phyloP scores from a whole-genome alignment of 1,284 basidiomycete genomes.

The Sparassis latifolia region DNA sequence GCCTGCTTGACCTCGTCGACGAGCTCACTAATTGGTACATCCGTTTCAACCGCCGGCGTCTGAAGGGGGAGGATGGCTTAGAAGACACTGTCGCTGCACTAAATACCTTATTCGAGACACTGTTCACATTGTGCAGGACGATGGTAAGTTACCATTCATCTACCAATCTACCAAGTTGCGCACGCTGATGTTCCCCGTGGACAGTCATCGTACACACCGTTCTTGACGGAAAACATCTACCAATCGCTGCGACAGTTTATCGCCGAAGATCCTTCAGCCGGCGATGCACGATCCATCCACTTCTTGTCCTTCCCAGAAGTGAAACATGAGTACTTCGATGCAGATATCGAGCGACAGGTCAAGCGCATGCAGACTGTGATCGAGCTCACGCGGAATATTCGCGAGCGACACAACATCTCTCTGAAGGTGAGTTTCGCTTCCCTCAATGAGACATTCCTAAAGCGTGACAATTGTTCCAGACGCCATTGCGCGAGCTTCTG shows the following conservation, averaged over 20 bases:
- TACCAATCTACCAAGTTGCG: constrained; percentile 6
- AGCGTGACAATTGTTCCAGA: constrained; percentile 37
- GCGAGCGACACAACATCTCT: constrained; percentile 86
- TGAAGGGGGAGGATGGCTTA: constrained; percentile 93
- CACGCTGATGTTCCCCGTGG: constrained; percentile 2
- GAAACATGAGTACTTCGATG: constrained; percentile 83
- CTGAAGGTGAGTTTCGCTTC: constrained; percentile 60
- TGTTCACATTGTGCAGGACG: constrained; percentile 92
- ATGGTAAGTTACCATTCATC: constrained; percentile 53
- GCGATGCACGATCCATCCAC: constrained; percentile 90
- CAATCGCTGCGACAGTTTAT: constrained; percentile 86
- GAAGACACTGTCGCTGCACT: constrained; percentile 88
- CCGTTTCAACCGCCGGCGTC: constrained; percentile 92
- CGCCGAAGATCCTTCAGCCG: constrained; percentile 62
- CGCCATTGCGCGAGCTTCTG: constrained; percentile 88
- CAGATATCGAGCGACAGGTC: constrained; percentile 72
- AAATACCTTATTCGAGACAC: constrained; percentile 93
- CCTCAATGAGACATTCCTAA: background rate
- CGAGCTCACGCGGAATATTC: constrained; percentile 84
- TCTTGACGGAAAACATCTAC: constrained; percentile 96
- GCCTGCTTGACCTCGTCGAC: constrained; percentile 87
- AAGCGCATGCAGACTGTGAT: constrained; percentile 94
- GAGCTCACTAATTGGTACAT: constrained; percentile 99
- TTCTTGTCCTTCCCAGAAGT: constrained; percentile 93
- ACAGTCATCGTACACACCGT: constrained; percentile 96